These are phyloP conservation scores for Ustilago loliicola DNA, from an alignment of 1,284 basidiomycete species.

Conservation along the genomic window DNA sequence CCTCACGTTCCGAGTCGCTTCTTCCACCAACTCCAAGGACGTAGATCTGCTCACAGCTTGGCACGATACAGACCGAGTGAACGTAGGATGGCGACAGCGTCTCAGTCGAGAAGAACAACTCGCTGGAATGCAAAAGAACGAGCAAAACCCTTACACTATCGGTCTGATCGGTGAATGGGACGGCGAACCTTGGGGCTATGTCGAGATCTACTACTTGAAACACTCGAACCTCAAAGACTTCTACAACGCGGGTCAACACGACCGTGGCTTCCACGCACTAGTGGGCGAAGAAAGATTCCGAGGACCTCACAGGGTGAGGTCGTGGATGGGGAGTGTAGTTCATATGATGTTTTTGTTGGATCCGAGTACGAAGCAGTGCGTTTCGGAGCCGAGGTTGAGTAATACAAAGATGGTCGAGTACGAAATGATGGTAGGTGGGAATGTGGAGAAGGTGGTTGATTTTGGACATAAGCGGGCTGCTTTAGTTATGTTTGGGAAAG, in stretches of 20 bases:
- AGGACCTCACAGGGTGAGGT: slow-evolving; percentile 62
- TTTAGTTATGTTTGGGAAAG: slow-evolving; percentile 58
- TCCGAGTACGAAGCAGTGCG: slow-evolving; percentile 52
- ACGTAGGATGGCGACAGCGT: slow-evolving; percentile 65
- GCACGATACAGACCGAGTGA: slow-evolving; percentile 66
- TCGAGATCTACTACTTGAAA: slow-evolving; percentile 65
- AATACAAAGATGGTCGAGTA: slow-evolving; percentile 68
- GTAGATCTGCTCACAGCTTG: slow-evolving; percentile 61
- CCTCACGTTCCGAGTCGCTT: slow-evolving; percentile 60
- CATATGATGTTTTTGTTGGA: slow-evolving; percentile 66
- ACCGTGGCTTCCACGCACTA: slow-evolving; percentile 66
- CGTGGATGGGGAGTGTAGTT: slow-evolving; percentile 68
- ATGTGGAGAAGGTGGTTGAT: slow-evolving; percentile 66
- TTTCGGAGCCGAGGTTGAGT: slow-evolving; percentile 63
- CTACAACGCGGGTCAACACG: slow-evolving; percentile 51
- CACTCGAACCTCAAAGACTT: slow-evolving; percentile 54
- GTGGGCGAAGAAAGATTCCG: slow-evolving; percentile 66
- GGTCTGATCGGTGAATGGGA: slow-evolving; percentile 67
- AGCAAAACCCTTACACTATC: slow-evolving; percentile 36
- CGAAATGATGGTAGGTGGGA: slow-evolving; percentile 64
- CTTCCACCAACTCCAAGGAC: slow-evolving; percentile 45
- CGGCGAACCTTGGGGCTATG: slow-evolving; percentile 66
- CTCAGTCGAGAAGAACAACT: slow-evolving; percentile 55
- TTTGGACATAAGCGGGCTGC: slow-evolving; percentile 67
- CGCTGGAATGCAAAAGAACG: slow-evolving; percentile 47